Conservation (phyloP, 1,284 basidiomycete genomes). For the Taiwanofungus camphoratus region DNA sequence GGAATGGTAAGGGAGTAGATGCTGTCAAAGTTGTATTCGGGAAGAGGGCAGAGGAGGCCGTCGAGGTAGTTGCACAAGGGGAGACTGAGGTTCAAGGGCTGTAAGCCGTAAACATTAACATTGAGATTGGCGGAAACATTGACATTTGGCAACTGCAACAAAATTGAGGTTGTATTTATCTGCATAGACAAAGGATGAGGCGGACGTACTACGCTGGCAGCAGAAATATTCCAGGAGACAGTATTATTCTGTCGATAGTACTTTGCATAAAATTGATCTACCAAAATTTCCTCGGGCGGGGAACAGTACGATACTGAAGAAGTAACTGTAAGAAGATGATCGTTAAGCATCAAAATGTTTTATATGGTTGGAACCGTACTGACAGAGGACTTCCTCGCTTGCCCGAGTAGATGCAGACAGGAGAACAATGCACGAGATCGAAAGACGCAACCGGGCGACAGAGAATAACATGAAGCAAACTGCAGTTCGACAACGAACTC, state of each 20-base stretch:
- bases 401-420: conserved; percentile 40
- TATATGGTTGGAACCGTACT: conserved; percentile 25
- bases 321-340: conserved; percentile 46
- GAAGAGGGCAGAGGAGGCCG: conserved; percentile 84
- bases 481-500: too few relatives aligned
- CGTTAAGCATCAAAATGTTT: conserved; percentile 7
- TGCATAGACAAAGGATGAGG: conserved; percentile 17
- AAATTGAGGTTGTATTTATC: conserved; percentile 19
- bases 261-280: conserved; percentile 75
- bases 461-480: conserved; percentile 54
- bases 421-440: conserved; percentile 36
- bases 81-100: conserved; percentile 72
- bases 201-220: conserved; percentile 61
- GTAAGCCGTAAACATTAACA: conserved; percentile 78
- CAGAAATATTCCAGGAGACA: conserved; percentile 70
- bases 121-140: conserved; percentile 77
- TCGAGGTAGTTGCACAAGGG: conserved; percentile 71
- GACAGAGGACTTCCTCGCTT: conserved; percentile 52
- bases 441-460: conserved; percentile 68
- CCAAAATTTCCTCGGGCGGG: conserved; percentile 72
- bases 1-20: conserved; percentile 75
- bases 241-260: conserved; percentile 71
- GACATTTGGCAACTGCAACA: conserved; percentile 59
- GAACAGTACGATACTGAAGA: conserved; percentile 87
- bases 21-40: conserved; percentile 82